Evolutionary conservation across 495 filamentous ascomycete genomes (phyloP), one percentile per base, ranked within the genome.

Genomic region (Podospora conica): DNA sequence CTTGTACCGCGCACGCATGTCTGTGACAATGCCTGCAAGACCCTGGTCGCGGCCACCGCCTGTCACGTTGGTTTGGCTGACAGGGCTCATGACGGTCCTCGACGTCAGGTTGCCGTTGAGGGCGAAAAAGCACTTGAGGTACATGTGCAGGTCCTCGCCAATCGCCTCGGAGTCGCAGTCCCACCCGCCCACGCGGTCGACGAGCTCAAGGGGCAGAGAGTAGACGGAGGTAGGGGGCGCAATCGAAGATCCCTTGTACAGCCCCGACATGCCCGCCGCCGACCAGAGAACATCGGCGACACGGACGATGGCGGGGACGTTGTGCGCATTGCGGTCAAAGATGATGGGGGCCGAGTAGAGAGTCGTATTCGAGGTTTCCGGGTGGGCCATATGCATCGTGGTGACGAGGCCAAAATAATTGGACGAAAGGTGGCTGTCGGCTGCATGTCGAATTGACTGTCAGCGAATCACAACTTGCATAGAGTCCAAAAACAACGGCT

Each of bases 81-180:
- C 86, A 1, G 88, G 86, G 65, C 84, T 82, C 69, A 84, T 74
- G 21, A 90, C 78, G 1, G 82, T 82, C 57, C 80, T 73, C 60
- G 73, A 73, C 5, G 85, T 82, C 53, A 90, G 64, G 66, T 88
- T 85, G 10, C 87, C 87, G 28, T 85, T 85, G 1, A 88, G 81
- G 5, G 86, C 85, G 63, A 90, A 90, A 76, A 90, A 90, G 77
- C 87, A 90, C 75, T 90, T 90, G 59, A 90, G 77, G 65, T 88
- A 86, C 88, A 90, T 90, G 75, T 90, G 88, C 72, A 90, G 76
- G 68, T 90, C 88, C 71, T 90, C 88, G 58, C 88, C 88, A 65
- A 90, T 89, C 15, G 87, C 86, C 48, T 87, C 86, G 6, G 84
- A 80, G 64, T 84, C 86, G 66, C 83, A 85, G 67, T 88, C 87